These are phyloP conservation scores for Apophysomyces variabilis DNA, from an alignment of 371 early-diverging fungal genomes.

Conservation along the genomic window DNA sequence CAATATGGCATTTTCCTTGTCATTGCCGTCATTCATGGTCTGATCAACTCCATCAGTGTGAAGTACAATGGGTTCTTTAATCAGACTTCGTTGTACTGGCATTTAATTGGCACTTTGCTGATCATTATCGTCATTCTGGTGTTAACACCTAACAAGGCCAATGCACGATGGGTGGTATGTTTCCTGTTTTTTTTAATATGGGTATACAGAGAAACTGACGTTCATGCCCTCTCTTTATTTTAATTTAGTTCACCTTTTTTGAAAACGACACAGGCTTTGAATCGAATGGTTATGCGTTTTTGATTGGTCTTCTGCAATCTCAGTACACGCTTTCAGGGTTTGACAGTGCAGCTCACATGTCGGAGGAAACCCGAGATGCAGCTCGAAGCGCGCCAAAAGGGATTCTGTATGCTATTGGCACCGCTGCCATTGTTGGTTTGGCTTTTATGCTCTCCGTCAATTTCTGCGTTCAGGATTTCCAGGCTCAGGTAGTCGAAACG, in stretches of 20 bases:
- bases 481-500: slow-evolving; percentile 45
- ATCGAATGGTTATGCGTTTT: slow-evolving; percentile 35
- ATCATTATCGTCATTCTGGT: slow-evolving; percentile 61
- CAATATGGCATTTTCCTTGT: slow-evolving; percentile 47
- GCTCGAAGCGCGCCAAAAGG: slow-evolving; percentile 64
- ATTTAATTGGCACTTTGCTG: slow-evolving; percentile 59
- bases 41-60: slow-evolving; percentile 59
- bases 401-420: slow-evolving; percentile 58
- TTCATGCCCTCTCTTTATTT: no score
- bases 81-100: slow-evolving; percentile 61
- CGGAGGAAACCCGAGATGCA: slow-evolving; percentile 71
- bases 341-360: slow-evolving; percentile 75
- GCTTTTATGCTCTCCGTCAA: slow-evolving; percentile 50
- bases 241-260: slow-evolving; percentile 32
- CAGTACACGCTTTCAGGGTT: slow-evolving; percentile 66
- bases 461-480: slow-evolving; percentile 51
- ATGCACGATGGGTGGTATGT: slow-evolving; percentile 46
- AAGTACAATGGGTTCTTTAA: slow-evolving; percentile 59
- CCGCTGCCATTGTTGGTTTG: slow-evolving; percentile 52
- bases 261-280: slow-evolving; percentile 47
- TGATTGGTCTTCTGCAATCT: slow-evolving; percentile 45
- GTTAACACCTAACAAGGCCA: slow-evolving; percentile 50
- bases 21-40: slow-evolving; percentile 55
- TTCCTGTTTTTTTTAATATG: background rate
- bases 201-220: no score